Percentiles rank a stretch among this genome's conserved stretches.
These are phyloP conservation scores for Helminthosporium solani DNA, from an alignment of 2,329 filamentous ascomycete species.

Conservation along the genomic window DNA sequence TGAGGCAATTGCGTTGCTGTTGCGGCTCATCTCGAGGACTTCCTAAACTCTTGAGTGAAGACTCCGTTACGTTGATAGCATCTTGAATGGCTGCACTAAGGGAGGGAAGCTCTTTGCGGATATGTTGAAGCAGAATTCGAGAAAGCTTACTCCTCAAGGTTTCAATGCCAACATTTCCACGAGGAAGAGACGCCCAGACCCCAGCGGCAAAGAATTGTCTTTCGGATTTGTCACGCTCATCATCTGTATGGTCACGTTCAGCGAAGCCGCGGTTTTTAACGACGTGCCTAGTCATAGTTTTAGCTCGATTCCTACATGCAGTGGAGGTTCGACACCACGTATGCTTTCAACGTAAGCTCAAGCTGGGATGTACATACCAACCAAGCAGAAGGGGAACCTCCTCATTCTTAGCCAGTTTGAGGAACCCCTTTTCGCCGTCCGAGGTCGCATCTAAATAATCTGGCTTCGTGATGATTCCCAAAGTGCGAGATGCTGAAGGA, in stretches of 20 bases:
- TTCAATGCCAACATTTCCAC: conserved; percentile 30
- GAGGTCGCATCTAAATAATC: conserved; percentile 37
- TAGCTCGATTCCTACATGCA: background rate
- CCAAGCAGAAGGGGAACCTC: conserved; percentile 31
- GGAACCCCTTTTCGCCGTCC: conserved; percentile 19
- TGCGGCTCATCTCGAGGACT: conserved; percentile 16
- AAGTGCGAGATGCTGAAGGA: conserved; percentile 30
- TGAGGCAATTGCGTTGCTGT: conserved; percentile 26
- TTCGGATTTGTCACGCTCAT: conserved; percentile 29
- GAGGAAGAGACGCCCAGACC: conserved; percentile 18
- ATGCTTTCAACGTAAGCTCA: too few relatives aligned
- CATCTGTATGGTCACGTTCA: conserved; percentile 14
- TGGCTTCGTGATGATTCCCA: conserved; percentile 50
- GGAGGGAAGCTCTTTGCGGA: conserved; percentile 28
- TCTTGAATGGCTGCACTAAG: conserved; percentile 20
- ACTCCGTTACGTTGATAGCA: conserved; percentile 14
- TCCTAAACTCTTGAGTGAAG: conserved; percentile 19
- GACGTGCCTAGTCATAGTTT: conserved; percentile 21
- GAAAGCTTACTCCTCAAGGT: conserved; percentile 30
- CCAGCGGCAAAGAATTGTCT: conserved; percentile 23
- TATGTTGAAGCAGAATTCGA: conserved; percentile 34
- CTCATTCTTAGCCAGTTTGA: conserved; percentile 37
- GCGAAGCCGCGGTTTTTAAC: conserved; percentile 37
- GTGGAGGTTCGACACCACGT: too few relatives aligned
- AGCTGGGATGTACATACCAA: conserved; percentile 20